These are phyloP conservation scores for Ophiocordyceps australis DNA, from an alignment of 2,329 filamentous ascomycete species.

Conservation along the genomic window DNA sequence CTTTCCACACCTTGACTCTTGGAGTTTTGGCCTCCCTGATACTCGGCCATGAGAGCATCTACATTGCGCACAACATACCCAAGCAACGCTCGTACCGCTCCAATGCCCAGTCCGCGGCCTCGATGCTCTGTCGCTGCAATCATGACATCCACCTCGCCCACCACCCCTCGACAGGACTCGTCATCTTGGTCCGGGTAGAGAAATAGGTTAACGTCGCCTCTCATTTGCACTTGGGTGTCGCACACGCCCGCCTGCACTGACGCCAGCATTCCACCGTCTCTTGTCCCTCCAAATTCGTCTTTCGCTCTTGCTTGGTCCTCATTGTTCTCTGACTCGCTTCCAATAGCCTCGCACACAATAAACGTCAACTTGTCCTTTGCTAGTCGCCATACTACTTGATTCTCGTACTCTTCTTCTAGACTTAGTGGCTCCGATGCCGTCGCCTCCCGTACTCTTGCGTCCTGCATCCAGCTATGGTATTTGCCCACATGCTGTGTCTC, in stretches of 20 bases:
- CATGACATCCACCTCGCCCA: slow-evolving; percentile 79
- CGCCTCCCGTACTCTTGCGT: slow-evolving; percentile 54
- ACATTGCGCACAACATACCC: slow-evolving; percentile 43
- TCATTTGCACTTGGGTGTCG: slow-evolving; percentile 40
- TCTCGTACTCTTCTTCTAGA: slow-evolving; percentile 68
- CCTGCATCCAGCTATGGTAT: slow-evolving; percentile 88
- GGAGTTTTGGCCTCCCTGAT: slow-evolving; percentile 7
- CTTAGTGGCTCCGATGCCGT: slow-evolving; percentile 78
- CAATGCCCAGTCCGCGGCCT: slow-evolving; percentile 44
- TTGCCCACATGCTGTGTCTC: slow-evolving; percentile 60
- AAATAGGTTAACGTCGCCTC: slow-evolving; percentile 72
- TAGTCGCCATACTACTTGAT: slow-evolving; percentile 74
- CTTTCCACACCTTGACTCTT: no score
- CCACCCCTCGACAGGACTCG: slow-evolving; percentile 12
- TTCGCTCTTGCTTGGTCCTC: no score
- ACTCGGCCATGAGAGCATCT: slow-evolving; percentile 30
- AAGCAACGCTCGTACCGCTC: slow-evolving; percentile 50
- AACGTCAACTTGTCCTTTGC: slow-evolving; percentile 84
- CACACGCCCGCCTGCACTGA: slow-evolving; percentile 17
- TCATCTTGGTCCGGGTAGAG: slow-evolving; percentile 41
- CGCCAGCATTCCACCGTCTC: no score
- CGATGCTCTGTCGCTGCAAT: slow-evolving; percentile 43
- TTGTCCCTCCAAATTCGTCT: no score
- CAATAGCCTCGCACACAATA: slow-evolving; percentile 44
- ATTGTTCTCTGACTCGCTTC: not conserved